A percentile compares a stretch with the other conserved stretches of the same genome.
These are phyloP conservation scores for Epichloe uncinata DNA, from an alignment of 2,329 filamentous ascomycete species.

Conservation along the genomic window DNA sequence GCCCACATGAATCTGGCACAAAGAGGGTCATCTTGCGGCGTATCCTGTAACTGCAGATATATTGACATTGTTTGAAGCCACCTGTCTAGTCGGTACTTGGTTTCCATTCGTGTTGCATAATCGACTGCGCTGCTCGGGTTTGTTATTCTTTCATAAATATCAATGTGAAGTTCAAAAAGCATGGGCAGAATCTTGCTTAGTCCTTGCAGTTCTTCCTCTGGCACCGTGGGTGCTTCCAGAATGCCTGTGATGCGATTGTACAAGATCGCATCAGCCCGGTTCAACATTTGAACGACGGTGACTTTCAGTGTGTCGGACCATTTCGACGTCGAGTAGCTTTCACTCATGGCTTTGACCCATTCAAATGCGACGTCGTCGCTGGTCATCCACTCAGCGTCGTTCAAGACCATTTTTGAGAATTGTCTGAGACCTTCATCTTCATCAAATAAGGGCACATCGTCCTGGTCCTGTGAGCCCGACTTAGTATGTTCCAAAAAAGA, in stretches of 20 bases:
- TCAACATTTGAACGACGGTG: conserved; percentile 43
- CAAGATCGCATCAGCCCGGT: conserved; percentile 37
- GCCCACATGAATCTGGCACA: conserved; percentile 45
- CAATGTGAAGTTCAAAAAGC: conserved; percentile 46
- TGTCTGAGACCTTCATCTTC: conserved; percentile 36
- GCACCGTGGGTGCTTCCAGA: conserved; percentile 18
- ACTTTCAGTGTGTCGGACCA: conserved; percentile 47
- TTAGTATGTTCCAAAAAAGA: conserved; percentile 56
- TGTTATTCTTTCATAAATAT: conserved; percentile 45
- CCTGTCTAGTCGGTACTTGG: conserved; percentile 34
- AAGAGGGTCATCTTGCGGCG: conserved; percentile 24
- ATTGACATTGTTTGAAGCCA: conserved; percentile 39
- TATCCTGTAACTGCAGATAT: conserved; percentile 25
- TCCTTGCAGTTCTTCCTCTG: conserved; percentile 15
- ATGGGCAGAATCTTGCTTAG: conserved; percentile 39
- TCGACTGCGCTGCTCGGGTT: conserved; percentile 43
- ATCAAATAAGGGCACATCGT: conserved; percentile 34
- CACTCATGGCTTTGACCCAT: conserved; percentile 38
- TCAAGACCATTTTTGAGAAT: conserved; percentile 37
- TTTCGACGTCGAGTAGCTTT: conserved; percentile 37
- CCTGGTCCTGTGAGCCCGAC: conserved; percentile 35
- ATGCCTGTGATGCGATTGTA: conserved; percentile 33
- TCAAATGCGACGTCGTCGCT: conserved; percentile 45
- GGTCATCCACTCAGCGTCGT: conserved; percentile 32
- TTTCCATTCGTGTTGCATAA: conserved; percentile 32